A percentile compares a stretch with the other conserved stretches of the same genome.
Conservation (phyloP, 345 rosid species). For the Nephelium lappaceum region DNA sequence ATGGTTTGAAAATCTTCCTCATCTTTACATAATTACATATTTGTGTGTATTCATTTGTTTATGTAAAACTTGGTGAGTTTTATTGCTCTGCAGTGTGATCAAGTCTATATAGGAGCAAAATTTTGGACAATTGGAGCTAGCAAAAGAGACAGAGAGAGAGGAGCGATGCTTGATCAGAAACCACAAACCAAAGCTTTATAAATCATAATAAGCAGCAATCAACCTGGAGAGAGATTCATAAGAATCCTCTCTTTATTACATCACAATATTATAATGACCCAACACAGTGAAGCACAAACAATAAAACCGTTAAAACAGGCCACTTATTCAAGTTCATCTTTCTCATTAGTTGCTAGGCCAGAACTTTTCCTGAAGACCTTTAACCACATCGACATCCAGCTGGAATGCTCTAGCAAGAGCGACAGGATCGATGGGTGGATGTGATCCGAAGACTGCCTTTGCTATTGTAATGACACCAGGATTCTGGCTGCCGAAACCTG, state of each 20-base stretch:
- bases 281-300: background rate
- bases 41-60: too few relatives aligned
- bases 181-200: background rate
- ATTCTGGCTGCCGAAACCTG: conserved; percentile 29
- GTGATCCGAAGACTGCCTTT: conserved; percentile 23
- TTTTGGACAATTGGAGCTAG: too few relatives aligned
- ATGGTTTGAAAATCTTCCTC: too few relatives aligned
- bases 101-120: too few relatives aligned
- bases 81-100: too few relatives aligned
- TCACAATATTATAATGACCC: background rate
- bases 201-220: background rate
- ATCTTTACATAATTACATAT: too few relatives aligned
- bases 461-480: conserved; percentile 37
- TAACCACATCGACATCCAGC: conserved; percentile 18
- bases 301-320: background rate
- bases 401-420: conserved; percentile 35
- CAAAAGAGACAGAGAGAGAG: too few relatives aligned
- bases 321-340: background rate
- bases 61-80: too few relatives aligned
- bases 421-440: conserved; percentile 26
- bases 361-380: conserved; percentile 19
- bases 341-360: background rate
- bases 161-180: background rate
- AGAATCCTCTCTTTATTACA: conserved; percentile 1
- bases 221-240: background rate